These are phyloP conservation scores for Scytalidium sp. DNA, from an alignment of 2,329 filamentous ascomycete species.

Conservation along the genomic window DNA sequence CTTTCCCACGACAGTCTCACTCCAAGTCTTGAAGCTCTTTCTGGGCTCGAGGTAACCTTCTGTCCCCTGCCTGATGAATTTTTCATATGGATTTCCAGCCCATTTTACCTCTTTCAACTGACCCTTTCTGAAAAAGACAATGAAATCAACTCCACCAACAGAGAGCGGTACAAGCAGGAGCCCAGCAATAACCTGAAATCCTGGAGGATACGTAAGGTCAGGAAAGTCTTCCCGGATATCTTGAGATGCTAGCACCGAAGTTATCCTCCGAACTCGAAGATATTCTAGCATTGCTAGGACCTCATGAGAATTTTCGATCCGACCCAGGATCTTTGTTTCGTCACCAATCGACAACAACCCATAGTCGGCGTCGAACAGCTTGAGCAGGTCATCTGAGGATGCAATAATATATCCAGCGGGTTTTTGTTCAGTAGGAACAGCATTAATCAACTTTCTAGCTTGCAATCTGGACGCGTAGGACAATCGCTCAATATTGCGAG, in stretches of 20 bases:
- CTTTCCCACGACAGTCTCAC: conserved; percentile 76
- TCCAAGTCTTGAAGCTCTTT: conserved; percentile 78
- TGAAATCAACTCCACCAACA: conserved; percentile 74
- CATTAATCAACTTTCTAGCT: conserved; percentile 85
- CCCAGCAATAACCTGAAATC: conserved; percentile 75
- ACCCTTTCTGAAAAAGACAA: conserved; percentile 82
- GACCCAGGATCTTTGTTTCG: conserved; percentile 84
- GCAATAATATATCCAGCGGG: conserved; percentile 89
- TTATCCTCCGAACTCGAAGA: conserved; percentile 70
- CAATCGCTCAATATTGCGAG: conserved; percentile 80
- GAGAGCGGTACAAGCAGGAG: conserved; percentile 80
- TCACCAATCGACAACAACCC: conserved; percentile 79
- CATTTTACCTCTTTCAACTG: conserved; percentile 74
- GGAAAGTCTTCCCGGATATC: conserved; percentile 76
- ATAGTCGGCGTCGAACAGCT: conserved; percentile 83
- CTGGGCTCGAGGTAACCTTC: conserved; percentile 73
- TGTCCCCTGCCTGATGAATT: conserved; percentile 69
- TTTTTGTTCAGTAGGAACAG: conserved; percentile 74
- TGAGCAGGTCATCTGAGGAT: conserved; percentile 80
- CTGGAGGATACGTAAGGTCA: conserved; percentile 74
- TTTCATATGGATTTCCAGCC: conserved; percentile 83
- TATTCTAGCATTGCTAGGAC: conserved; percentile 83
- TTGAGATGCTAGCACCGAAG: conserved; percentile 73
- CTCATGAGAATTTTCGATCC: conserved; percentile 74
- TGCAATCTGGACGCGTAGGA: conserved; percentile 84